Evolutionary conservation across 2,329 filamentous ascomycete species (phyloP).

Genomic region (Ceratocystiopsis minuta): DNA sequence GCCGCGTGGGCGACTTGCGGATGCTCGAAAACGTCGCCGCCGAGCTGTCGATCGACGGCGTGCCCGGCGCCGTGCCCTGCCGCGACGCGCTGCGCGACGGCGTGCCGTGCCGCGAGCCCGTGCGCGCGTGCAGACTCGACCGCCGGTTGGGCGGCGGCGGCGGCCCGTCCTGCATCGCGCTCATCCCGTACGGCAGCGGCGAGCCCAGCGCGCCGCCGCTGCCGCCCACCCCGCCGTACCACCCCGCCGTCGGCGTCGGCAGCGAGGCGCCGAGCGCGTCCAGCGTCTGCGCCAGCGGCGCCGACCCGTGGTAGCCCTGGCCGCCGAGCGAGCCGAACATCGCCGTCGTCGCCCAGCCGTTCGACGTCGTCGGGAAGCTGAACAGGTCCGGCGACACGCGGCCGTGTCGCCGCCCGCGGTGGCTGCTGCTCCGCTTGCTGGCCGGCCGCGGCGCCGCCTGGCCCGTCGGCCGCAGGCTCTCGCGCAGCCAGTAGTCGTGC

Average conservation of each 20-base stretch:
- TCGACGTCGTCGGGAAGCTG: constrained; percentile 25
- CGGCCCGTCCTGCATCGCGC: constrained; percentile 12
- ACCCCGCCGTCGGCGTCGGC: constrained; percentile 20
- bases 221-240: constrained; percentile 5
- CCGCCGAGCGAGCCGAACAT: constrained; percentile 27
- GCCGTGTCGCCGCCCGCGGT: no score
- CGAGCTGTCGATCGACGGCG: constrained; percentile 7
- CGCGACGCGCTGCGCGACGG: constrained; percentile 6
- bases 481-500: constrained; percentile 40
- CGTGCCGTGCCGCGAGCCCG: constrained; percentile 13
- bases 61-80: constrained; percentile 5
- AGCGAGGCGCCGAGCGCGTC: constrained; percentile 30
- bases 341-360: constrained; percentile 27
- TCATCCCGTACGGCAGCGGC: constrained; percentile 9
- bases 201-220: constrained; percentile 15
- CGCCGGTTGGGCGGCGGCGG: constrained; percentile 32
- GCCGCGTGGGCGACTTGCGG: constrained; percentile 13
- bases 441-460: constrained; percentile 4
- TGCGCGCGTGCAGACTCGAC: constrained; percentile 34
- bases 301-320: constrained; percentile 14
- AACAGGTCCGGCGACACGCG: constrained; percentile 34
- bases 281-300: constrained; percentile 16
- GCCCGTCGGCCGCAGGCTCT: constrained; percentile 26
- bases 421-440: not conserved
- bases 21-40: not conserved